Evolutionary conservation across 179 eudicot genomes (phyloP).

Genomic region (Actinidia arguta): DNA sequence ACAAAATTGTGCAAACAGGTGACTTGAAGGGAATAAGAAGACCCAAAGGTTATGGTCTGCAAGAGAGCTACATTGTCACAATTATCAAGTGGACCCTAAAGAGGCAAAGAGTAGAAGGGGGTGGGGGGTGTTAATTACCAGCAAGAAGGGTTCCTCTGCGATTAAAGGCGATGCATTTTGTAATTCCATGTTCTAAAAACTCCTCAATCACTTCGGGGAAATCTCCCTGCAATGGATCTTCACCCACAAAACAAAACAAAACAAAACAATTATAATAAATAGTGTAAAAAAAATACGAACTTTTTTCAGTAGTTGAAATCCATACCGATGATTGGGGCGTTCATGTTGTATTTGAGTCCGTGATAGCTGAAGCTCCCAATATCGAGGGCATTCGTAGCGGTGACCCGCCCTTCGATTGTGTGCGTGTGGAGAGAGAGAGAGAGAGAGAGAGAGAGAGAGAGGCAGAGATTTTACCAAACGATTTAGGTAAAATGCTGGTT

Average conservation of each 20-base stretch:
- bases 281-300: not conserved
- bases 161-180: conserved; percentile 96
- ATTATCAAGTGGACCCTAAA: no score
- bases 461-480: not conserved
- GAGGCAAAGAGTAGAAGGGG: not conserved
- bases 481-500: no score
- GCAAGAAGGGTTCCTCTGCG: conserved; percentile 98
- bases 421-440: not conserved
- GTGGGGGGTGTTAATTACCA: conserved; percentile 44
- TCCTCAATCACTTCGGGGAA: conserved; percentile 98
- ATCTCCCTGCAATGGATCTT: conserved; percentile 97
- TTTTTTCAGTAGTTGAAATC: not conserved
- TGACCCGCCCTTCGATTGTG: not conserved
- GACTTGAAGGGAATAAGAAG: no score
- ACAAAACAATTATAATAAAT: not conserved
- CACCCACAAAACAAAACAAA: not conserved
- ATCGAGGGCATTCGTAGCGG: not conserved
- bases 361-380: not conserved
- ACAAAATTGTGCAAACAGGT: no score
- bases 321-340: conserved; percentile 39
- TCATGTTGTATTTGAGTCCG: conserved; percentile 22
- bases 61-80: no score
- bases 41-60: no score
- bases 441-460: not conserved
- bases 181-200: conserved; percentile 85